phyloP scores from a whole-genome alignment of 805 yeast genomes.

The Ogataea corticis region DNA sequence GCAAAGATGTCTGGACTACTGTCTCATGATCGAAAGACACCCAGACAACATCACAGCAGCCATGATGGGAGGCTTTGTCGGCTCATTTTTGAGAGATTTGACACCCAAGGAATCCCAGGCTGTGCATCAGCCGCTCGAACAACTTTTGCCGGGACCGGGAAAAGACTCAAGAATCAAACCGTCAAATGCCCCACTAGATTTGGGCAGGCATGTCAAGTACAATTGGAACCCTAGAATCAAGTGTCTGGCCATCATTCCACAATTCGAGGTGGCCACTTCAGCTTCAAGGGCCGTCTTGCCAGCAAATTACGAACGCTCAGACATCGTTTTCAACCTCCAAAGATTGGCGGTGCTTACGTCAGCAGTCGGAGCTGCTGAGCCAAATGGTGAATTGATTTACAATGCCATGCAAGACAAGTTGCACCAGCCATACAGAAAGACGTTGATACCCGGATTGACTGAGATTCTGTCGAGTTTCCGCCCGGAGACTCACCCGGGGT shows the following conservation, averaged over 20 bases:
- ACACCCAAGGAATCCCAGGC: conserved; percentile 68
- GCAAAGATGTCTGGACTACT: conserved; percentile 86
- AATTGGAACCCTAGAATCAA: conserved; percentile 78
- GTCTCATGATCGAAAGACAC: conserved; percentile 96
- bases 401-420: conserved; percentile 96
- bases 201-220: conserved; percentile 88
- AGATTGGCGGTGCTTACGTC: conserved; percentile 90
- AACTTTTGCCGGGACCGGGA: conserved; percentile 79
- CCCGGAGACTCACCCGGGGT: conserved; percentile 79
- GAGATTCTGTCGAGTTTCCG: conserved; percentile 79
- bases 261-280: conserved; percentile 93
- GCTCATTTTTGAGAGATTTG: conserved; percentile 85
- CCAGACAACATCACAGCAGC: conserved; percentile 99
- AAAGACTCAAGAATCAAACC: conserved; percentile 68
- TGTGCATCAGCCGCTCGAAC: conserved; percentile 81
- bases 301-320: conserved; percentile 69
- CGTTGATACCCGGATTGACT: conserved; percentile 85
- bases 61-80: conserved; percentile 98
- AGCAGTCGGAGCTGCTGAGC: conserved; percentile 78
- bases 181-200: conserved; percentile 78
- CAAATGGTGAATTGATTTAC: conserved; percentile 79
- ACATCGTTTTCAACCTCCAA: conserved; percentile 90
- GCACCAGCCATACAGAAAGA: conserved; percentile 96
- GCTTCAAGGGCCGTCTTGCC: conserved; percentile 90
- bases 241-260: conserved; percentile 90